phyloP scores from a whole-genome alignment of 257 asterid species.

The Lantana camara region DNA sequence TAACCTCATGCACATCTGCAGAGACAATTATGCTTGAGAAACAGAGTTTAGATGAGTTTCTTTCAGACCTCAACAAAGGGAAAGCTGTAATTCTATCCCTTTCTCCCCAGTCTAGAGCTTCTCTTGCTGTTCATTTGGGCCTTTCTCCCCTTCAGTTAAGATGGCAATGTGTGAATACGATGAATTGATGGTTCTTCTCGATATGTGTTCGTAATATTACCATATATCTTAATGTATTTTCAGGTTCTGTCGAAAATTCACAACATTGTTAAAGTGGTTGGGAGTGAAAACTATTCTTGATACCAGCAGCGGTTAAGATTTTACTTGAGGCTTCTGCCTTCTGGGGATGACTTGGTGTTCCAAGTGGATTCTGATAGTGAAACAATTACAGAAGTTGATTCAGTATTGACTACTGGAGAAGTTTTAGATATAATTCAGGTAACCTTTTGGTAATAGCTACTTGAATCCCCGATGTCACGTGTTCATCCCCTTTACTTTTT shows the following conservation, averaged over 20 bases:
- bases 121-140: conserved; percentile 88
- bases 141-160: conserved; percentile 73
- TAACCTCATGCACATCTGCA: too few relatives aligned
- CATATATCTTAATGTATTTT: conserved; percentile 14
- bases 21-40: conserved; percentile 99
- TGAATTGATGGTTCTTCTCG: too few relatives aligned
- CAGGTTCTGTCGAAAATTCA: conserved; percentile 80
- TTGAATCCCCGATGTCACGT: too few relatives aligned
- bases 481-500: too few relatives aligned
- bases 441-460: too few relatives aligned
- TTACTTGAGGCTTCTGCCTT: too few relatives aligned
- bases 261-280: conserved; percentile 79
- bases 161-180: too few relatives aligned
- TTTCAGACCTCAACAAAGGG: conserved; percentile 62
- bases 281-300: conserved; percentile 92
- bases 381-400: too few relatives aligned
- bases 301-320: conserved; percentile 91
- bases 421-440: too few relatives aligned
- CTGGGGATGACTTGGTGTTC: too few relatives aligned
- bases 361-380: too few relatives aligned
- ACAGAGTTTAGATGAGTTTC: conserved; percentile 94
- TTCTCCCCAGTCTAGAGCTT: conserved; percentile 97
- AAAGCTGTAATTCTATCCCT: conserved; percentile 77
- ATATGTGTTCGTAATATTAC: conserved; percentile 9
- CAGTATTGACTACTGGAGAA: too few relatives aligned